Evolutionary conservation across 805 yeast genomes (phyloP).

Genomic region (Yarrowia sp.): DNA sequence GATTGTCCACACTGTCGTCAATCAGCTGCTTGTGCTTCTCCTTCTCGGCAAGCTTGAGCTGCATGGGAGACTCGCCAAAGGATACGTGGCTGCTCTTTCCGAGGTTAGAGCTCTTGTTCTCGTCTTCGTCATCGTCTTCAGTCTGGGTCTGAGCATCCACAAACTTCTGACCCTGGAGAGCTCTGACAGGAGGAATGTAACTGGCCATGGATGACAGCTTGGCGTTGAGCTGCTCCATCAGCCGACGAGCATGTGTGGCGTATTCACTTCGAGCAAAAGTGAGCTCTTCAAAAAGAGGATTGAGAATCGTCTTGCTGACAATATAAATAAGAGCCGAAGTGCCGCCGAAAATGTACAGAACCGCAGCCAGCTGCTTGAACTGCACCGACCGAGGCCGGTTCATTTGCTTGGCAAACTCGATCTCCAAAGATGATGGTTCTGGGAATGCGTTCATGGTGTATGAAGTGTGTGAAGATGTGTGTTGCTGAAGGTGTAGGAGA

Average conservation of each 20-base stretch:
- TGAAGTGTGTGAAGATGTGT: neutral
- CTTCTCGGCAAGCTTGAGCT: conserved; percentile 17
- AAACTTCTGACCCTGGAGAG: conserved; percentile 28
- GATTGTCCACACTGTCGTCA: conserved; percentile 5
- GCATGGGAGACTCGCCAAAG: conserved; percentile 11
- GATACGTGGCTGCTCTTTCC: neutral
- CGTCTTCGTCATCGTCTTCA: conserved; percentile 5
- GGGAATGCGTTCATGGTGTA: conserved; percentile 33
- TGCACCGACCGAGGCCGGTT: conserved; percentile 28
- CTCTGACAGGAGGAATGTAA: conserved; percentile 29
- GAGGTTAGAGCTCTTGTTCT: neutral
- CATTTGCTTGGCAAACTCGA: conserved; percentile 26
- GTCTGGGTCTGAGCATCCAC: conserved; percentile 35
- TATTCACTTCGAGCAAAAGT: conserved; percentile 36
- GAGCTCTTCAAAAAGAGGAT: conserved; percentile 38
- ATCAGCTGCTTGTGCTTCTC: neutral
- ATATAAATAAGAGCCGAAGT: conserved; percentile 33
- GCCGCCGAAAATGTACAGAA: conserved; percentile 38
- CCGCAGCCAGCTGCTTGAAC: conserved; percentile 33
- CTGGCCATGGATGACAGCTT: conserved; percentile 30
- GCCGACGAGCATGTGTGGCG: conserved; percentile 33
- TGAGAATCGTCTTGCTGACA: conserved; percentile 36
- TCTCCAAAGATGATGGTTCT: conserved; percentile 31
- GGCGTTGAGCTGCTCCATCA: conserved; percentile 32
- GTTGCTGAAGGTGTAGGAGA: neutral